Base-by-base conservation (phyloP, 805 yeast genomes). In the Brettanomyces anomalus region DNA sequence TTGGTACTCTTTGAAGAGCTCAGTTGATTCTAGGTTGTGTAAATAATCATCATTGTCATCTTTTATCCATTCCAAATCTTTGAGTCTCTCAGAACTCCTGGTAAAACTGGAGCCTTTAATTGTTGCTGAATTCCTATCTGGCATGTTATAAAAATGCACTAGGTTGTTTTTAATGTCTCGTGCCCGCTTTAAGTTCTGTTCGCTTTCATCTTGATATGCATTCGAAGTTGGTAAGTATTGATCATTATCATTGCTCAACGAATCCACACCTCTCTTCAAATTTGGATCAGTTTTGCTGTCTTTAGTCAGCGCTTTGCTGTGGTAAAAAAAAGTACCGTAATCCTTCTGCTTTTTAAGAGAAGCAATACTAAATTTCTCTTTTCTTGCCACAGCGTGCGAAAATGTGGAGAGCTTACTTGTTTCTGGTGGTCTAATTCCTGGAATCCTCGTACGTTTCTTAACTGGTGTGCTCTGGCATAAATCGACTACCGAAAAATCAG, bases 1-100 rank as follows among this genome's bases (percentile, higher is more conserved):
- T 47, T 67, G 72, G 46, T 71, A 74, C 40, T 62, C 68, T 43
- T 63, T 65, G 51, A 64, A 70, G 8, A 56, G 42, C 34, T 50
- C 49, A 1, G 63, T 56, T 4, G 60, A 52, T 43, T 59, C 62
- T 24, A 57, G 42, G 40, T 57, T 53, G 32, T 55, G 53, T 13
- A 59, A 48, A 41, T 59, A 59, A 43, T 62, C 65, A 18, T 53
- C 61, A 2, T 46, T 46, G 26, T 60, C 65, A 42, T 55, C 55
- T 39, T 52, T 53, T 14, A 56, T 41, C 64, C 64, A 60, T 42
- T 58, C 57, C 17, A 59, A 43, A 41, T 59, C 60, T 35, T 54
- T 47, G 45, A 59, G 57, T 40, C 60, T 45, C 6, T 47, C 48
- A 3, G 56, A 48, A 5, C 57, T 49, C 37, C 57, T 46, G 14